Conservation (phyloP, 495 filamentous ascomycete species). For the Podospora tetraspora region DNA sequence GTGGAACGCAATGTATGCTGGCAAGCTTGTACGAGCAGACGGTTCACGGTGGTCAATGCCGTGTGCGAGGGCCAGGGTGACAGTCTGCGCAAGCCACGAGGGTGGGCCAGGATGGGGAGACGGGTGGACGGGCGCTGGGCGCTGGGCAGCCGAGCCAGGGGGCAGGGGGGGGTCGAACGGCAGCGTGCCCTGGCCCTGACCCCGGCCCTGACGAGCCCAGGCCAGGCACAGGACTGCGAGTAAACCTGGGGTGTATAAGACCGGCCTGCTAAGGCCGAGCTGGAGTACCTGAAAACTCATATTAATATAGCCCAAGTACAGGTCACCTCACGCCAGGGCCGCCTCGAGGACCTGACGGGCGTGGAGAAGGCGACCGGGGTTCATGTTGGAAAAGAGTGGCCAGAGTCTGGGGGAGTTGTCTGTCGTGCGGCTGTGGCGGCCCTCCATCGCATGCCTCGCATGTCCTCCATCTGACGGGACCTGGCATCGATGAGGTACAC, state of each 20-base stretch:
- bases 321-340: slow-evolving; percentile 19
- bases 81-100: slow-evolving; percentile 10
- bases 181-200: slow-evolving; percentile 6
- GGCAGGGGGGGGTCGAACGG: slow-evolving; percentile 8
- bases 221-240: slow-evolving; percentile 26
- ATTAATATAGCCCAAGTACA: slow-evolving; percentile 31
- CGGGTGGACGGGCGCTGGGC: slow-evolving; percentile 1
- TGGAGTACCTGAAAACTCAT: slow-evolving; percentile 31
- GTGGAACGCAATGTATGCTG: slow-evolving; percentile 24
- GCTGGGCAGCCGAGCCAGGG: slow-evolving; percentile 15
- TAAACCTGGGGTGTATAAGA: slow-evolving; percentile 10
- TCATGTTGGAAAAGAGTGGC: not conserved
- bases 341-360: slow-evolving; percentile 1
- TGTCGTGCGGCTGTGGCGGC: slow-evolving; percentile 5
- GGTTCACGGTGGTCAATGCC: slow-evolving; percentile 30
- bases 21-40: slow-evolving; percentile 15
- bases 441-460: slow-evolving; percentile 2
- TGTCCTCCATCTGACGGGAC: not conserved
- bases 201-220: slow-evolving; percentile 6
- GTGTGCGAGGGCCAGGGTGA: slow-evolving; percentile 20
- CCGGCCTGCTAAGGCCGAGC: slow-evolving; percentile 27
- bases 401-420: slow-evolving; percentile 1
- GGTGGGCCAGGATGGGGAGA: slow-evolving; percentile 2
- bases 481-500: not conserved
- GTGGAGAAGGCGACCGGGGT: slow-evolving; percentile 24